These are phyloP conservation scores for Mycena albidolilacea DNA, from an alignment of 768 basidiomycete genomes.

Conservation along the genomic window DNA sequence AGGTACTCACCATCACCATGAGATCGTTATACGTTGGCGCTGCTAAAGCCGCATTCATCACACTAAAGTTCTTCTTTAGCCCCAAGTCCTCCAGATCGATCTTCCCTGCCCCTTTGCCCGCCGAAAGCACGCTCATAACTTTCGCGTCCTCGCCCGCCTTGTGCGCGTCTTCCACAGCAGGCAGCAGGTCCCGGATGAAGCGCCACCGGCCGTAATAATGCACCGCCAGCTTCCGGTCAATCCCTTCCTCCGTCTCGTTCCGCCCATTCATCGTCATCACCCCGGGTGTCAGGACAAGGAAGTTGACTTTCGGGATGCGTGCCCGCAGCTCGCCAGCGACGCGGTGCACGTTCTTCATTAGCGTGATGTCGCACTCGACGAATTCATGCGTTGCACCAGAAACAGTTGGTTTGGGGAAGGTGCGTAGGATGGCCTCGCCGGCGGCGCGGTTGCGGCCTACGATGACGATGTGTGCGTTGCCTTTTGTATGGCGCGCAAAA, in stretches of 20 bases:
- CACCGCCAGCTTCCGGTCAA: constrained; percentile 59
- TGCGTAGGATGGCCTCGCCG: constrained; percentile 61
- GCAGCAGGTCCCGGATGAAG: constrained; percentile 62
- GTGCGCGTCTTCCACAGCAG: constrained; percentile 59
- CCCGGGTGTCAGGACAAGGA: constrained; percentile 64
- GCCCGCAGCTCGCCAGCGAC: constrained; percentile 47
- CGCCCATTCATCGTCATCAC: constrained; percentile 54
- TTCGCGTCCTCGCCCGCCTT: constrained; percentile 65
- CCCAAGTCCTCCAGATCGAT: constrained; percentile 66
- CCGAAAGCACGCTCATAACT: constrained; percentile 60
- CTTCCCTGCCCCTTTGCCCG: constrained; percentile 46
- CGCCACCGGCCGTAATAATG: constrained; percentile 69
- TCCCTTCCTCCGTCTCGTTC: constrained; percentile 61
- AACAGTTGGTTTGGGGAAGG: constrained; percentile 52
- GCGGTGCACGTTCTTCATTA: constrained; percentile 65
- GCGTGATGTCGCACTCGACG: constrained; percentile 64
- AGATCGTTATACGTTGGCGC: constrained; percentile 66
- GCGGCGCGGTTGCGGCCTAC: constrained; percentile 66
- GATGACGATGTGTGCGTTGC: constrained; percentile 67
- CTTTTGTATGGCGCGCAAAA: constrained; percentile 63
- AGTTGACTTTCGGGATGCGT: constrained; percentile 64
- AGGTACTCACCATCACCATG: constrained; percentile 62
- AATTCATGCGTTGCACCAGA: constrained; percentile 56
- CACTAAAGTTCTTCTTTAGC: constrained; percentile 60
- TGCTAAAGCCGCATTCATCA: constrained; percentile 49